phyloP scores from a whole-genome alignment of 306 rosid genomes.

The Astragalus glycyphyllos region DNA sequence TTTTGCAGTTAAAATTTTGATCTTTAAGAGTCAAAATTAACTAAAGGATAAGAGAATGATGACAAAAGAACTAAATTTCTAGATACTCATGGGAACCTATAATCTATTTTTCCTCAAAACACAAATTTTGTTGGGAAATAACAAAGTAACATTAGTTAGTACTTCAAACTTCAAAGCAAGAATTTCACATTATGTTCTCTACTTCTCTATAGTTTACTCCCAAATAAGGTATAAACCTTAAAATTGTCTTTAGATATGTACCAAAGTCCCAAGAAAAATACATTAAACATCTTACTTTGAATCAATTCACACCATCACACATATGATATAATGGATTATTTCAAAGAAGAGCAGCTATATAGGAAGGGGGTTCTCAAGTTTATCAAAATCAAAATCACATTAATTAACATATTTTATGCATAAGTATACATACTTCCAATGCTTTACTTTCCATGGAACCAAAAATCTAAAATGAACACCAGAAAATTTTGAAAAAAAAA shows the following conservation, averaged over 20 bases:
- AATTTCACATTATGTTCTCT: neutral
- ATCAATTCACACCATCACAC: neutral
- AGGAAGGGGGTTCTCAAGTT: neutral
- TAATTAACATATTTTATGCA: neutral
- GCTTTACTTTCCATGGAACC: slow-evolving; percentile 26
- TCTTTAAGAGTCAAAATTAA: no score
- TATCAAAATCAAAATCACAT: slow-evolving; percentile 34
- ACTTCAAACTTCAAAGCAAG: neutral
- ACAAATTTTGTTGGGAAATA: slow-evolving; percentile 6
- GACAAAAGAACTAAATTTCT: slow-evolving; percentile 29
- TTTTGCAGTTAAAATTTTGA: slow-evolving; percentile 6
- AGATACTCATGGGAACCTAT: neutral
- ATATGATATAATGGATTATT: neutral
- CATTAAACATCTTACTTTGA: neutral
- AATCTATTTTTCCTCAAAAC: neutral
- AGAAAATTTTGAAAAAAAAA: neutral
- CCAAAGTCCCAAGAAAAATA: neutral
- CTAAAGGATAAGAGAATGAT: neutral
- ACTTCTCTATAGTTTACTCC: neutral
- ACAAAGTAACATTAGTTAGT: neutral
- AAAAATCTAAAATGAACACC: slow-evolving; percentile 28
- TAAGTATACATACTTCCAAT: slow-evolving; percentile 1
- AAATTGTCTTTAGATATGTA: slow-evolving; percentile 7
- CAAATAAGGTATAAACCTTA: neutral
- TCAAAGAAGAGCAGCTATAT: slow-evolving; percentile 18